Percentiles rank a stretch among this genome's conserved stretches.
Evolutionary conservation across 768 basidiomycete species (phyloP).

Genomic region (Suillus occidentalis): DNA sequence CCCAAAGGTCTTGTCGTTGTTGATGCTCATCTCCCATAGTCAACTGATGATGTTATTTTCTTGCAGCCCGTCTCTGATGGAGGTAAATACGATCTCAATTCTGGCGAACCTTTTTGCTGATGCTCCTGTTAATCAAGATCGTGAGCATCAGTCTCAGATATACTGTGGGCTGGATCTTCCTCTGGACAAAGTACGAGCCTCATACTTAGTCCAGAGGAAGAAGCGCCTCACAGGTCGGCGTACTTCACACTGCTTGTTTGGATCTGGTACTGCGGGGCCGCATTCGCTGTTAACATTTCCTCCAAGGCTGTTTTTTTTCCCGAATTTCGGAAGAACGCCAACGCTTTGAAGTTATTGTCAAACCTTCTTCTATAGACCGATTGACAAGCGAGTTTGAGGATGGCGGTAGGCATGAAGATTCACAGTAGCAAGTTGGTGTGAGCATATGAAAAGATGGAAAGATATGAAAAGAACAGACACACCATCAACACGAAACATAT

Average conservation of each 20-base stretch:
- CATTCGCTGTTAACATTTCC: conserved; percentile 18
- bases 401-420: no score
- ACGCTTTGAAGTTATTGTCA: conserved; percentile 33
- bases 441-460: no score
- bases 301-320: conserved; percentile 13
- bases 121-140: conserved; percentile 31
- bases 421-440: no score
- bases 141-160: conserved; percentile 45
- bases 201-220: conserved; percentile 40
- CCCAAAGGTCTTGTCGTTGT: conserved; percentile 22
- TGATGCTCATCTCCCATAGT: conserved; percentile 10
- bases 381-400: no score
- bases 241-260: conserved; percentile 50
- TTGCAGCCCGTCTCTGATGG: conserved; percentile 48
- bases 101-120: background rate
- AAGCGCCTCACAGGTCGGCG: conserved; percentile 42
- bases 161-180: conserved; percentile 40
- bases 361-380: no score
- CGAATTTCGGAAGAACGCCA: conserved; percentile 9
- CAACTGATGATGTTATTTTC: background rate
- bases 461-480: no score
- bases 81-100: conserved; percentile 40
- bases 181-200: no score
- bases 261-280: conserved; percentile 35
- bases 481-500: no score